Conservation (phyloP, 1,139 yeast species). For the Hansenula lynferdii region DNA sequence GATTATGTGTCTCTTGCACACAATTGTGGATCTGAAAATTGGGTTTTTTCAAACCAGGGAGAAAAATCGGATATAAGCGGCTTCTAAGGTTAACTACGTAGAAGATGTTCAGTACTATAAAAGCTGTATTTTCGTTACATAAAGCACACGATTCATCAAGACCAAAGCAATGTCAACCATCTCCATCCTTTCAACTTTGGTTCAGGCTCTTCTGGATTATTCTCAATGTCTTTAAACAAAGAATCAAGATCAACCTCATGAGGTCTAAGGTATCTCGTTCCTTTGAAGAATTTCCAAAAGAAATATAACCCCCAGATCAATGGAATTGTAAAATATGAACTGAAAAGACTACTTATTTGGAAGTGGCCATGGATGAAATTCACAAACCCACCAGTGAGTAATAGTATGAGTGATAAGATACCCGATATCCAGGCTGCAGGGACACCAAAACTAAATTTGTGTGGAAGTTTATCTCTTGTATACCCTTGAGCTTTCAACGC, state of each 20-base stretch:
- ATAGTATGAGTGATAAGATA: not conserved
- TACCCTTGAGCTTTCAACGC: not conserved
- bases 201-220: conserved; percentile 28
- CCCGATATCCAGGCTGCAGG: not conserved
- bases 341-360: conserved; percentile 29
- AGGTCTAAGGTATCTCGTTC: conserved; percentile 18
- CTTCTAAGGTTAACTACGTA: too few relatives aligned
- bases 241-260: conserved; percentile 15
- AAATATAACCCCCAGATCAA: conserved; percentile 23
- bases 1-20: too few relatives aligned
- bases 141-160: too few relatives aligned
- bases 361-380: not conserved
- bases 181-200: not conserved
- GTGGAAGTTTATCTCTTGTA: not conserved
- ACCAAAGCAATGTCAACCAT: not conserved
- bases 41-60: too few relatives aligned
- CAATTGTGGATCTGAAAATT: too few relatives aligned
- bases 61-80: too few relatives aligned
- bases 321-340: conserved; percentile 32
- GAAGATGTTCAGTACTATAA: too few relatives aligned
- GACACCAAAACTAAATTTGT: not conserved
- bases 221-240: conserved; percentile 29
- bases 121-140: too few relatives aligned
- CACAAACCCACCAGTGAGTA: not conserved
- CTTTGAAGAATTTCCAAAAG: conserved; percentile 26